Base-by-base conservation (phyloP, 176 grass and related monocot species). In the Carex cristatella region DNA sequence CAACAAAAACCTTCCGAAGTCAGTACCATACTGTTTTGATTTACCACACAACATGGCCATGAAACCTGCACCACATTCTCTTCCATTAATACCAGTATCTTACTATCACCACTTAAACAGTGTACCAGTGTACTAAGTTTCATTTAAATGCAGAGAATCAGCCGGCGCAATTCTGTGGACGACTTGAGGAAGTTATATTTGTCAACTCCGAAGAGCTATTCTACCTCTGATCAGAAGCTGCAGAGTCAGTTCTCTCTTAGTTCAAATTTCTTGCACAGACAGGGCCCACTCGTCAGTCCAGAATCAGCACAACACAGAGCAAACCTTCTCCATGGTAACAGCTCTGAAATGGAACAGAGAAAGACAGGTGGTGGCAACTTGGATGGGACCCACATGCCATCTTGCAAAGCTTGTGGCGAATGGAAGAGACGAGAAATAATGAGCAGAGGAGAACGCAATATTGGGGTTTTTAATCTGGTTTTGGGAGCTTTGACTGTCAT, bases 121-220 rank as follows among this genome's bases (percentile, higher is more conserved):
- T 74, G 28, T 56, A 12, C 5, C 13, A 30, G 13, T 77, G 27
- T 31, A 77, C 73, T 13, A 32, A 13, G 5, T 77, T 33, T 54
- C 49, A 56, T 55, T 77, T 77, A 31, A 55, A n/a, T 31, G 4
- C 72, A 7, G 80, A 67, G 37, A 32, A 42, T 59, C 46, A 27
- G 85, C 13, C 35, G 16, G 10, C 14, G 71, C 6, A 81, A 80
- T 58, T 69, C 58, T 10, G 30, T 65, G 18, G 61, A 65, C 35
- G 37, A 86, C 27, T 31, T 79, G 18, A 77, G 69, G 54, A 75
- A 2, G 10, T 3, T 19, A 18, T 56, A 54, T 38, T 27, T 68
- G 27, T 48, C 48, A 69, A 16, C 76, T 62, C 88, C 86, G 53
- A 82, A 88, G 77, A 66, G 61, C 69, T 89, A 77, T 86, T 58